Evolutionary conservation across 768 basidiomycete genomes (phyloP), one percentile per base, ranked within the genome.

Genomic region (Suillus subaureus): DNA sequence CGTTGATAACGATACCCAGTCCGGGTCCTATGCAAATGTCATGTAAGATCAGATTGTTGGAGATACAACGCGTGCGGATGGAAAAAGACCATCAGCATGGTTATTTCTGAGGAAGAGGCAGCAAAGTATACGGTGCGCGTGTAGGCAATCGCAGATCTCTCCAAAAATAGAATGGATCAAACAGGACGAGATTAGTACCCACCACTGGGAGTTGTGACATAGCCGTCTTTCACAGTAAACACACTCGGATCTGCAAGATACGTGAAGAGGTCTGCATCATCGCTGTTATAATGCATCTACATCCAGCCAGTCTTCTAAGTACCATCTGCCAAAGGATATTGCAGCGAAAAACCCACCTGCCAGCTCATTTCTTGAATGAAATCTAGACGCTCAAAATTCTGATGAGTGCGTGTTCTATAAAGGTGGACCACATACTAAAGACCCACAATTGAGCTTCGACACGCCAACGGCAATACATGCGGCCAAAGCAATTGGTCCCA

Each of bases 401-500:
- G 7, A 42, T 26, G 42, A 37, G 31, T n/a, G 31, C 33, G 2
- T 13, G 33, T 7, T 26, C 26, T 31, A 33, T 12, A 31, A 28
- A 21, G 9, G 7, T 21, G 8, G 42, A 42, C 28, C 33, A 31
- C 63, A 39, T 42, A 37, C 26, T 15, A 13, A 62, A 45, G 1
- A 73, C 84, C 68, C 67, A 85, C 89, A 89, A 70, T 90, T 90
- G 4, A 85, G 85, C 13, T 84, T 81, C 28, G 82, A 77, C 42
- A 84, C 79, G 4, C 82, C 89, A 4, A 91, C 82, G 62, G 90
- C 87, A 51, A 91, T 83, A 70, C 86, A 88, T 26, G 89, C 89
- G 6, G 89, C 91, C 31, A 91, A 81, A 0, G 89, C 88, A 37
- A 92, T 85, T 0, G 90, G 91, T 0, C 89, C 89, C 2, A 90